phyloP scores from a whole-genome alignment of 345 rosid genomes.

The Rhodomyrtus tomentosa region DNA sequence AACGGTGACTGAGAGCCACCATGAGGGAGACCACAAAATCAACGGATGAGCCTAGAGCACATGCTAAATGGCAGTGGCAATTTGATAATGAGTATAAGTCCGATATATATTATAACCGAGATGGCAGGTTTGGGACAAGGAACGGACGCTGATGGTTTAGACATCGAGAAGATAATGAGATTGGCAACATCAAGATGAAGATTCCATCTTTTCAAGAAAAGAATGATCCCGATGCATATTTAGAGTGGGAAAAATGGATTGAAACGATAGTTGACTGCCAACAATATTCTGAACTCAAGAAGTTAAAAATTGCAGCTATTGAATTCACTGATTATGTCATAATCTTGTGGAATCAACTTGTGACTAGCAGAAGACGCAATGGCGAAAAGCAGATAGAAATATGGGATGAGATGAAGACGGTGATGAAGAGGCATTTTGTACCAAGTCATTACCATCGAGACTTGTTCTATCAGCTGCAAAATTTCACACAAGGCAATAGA shows the following conservation, averaged over 20 bases:
- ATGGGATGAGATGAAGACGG: neutral
- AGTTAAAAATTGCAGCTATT: neutral
- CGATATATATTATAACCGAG: too few relatives aligned
- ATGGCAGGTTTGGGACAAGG: too few relatives aligned
- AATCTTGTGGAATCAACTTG: neutral
- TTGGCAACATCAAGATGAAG: neutral
- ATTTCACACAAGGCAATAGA: neutral
- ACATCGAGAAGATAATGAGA: too few relatives aligned
- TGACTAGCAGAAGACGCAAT: neutral
- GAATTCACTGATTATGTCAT: neutral
- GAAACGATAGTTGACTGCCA: neutral
- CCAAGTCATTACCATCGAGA: neutral
- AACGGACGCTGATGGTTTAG: too few relatives aligned
- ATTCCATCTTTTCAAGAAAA: neutral
- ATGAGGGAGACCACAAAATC: too few relatives aligned
- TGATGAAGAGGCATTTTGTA: neutral
- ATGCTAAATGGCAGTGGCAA: too few relatives aligned
- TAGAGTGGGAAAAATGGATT: neutral
- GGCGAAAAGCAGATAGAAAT: neutral
- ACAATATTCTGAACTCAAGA: neutral
- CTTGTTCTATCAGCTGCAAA: neutral
- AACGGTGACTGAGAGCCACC: too few relatives aligned
- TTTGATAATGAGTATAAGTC: too few relatives aligned
- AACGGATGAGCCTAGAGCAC: too few relatives aligned
- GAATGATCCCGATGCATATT: neutral